Evolutionary conservation across 2,329 filamentous ascomycete species (phyloP).

Genomic region (Diaporthe capsici): DNA sequence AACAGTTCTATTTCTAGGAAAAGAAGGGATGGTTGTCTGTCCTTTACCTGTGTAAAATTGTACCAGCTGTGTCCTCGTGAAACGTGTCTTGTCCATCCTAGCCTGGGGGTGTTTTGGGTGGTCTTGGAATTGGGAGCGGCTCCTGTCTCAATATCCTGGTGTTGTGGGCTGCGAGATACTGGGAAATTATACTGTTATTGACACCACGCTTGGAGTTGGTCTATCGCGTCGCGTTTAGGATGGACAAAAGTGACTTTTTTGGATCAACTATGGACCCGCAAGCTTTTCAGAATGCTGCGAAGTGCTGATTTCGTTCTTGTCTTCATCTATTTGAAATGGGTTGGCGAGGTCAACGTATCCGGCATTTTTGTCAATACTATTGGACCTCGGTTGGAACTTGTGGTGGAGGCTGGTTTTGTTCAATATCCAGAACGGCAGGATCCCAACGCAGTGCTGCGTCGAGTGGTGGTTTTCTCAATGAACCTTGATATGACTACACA

Average conservation of each 20-base stretch:
- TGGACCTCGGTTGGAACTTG: background rate
- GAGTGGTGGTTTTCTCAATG: background rate
- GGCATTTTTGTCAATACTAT: background rate
- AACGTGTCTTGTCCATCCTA: background rate
- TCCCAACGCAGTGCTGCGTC: no score
- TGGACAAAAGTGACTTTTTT: background rate
- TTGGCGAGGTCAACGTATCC: background rate
- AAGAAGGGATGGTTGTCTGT: background rate
- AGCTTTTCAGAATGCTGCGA: background rate
- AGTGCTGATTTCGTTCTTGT: background rate
- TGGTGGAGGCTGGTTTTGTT: background rate
- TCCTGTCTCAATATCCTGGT: background rate
- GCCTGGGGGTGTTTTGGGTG: background rate
- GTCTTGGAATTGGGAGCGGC: background rate
- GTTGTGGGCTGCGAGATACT: background rate
- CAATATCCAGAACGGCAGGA: background rate
- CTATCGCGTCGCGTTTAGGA: background rate
- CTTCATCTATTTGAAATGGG: background rate
- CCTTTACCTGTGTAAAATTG: background rate
- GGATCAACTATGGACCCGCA: no score
- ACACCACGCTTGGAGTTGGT: background rate
- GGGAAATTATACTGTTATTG: background rate
- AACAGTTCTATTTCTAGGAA: conserved; percentile 68
- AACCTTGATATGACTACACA: background rate
- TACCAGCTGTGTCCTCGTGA: background rate